Evolutionary conservation across 495 filamentous ascomycete species (phyloP).

Genomic region (Lepraria neglecta): DNA sequence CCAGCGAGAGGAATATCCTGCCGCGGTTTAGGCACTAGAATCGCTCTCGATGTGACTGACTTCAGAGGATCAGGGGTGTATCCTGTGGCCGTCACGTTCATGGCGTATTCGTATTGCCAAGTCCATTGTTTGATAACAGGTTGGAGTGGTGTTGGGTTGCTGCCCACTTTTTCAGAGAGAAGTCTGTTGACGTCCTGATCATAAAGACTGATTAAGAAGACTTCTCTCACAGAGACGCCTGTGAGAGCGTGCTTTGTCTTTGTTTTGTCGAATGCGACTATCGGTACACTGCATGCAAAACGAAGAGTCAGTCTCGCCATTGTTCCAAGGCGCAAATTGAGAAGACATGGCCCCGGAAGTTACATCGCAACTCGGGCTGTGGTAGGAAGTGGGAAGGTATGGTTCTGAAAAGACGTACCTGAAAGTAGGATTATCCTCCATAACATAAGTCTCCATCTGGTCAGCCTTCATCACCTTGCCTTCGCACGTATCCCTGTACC

Average conservation of each 20-base stretch:
- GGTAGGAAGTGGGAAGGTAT: background rate
- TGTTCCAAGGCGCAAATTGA: background rate
- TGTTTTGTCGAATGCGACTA: background rate
- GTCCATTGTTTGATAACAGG: background rate
- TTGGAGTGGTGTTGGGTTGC: background rate
- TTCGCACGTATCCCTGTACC: background rate
- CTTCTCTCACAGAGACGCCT: background rate
- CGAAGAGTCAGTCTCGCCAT: too few species aligned
- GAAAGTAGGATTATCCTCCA: conserved; percentile 4
- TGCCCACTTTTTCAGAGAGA: background rate
- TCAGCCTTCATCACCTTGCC: background rate
- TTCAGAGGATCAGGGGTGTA: background rate
- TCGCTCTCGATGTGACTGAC: background rate
- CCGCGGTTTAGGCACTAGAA: background rate
- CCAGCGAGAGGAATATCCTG: background rate
- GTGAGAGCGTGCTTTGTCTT: background rate
- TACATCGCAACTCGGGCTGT: background rate
- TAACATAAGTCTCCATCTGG: background rate
- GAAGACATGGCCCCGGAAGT: background rate
- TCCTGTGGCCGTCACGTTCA: background rate
- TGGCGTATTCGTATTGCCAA: background rate
- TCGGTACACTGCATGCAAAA: background rate
- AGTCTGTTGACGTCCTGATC: background rate
- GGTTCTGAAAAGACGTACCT: background rate
- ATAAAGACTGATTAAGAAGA: background rate